Conservation (phyloP, 352 stramenopile species). For the Pythium vanterpoolii region DNA sequence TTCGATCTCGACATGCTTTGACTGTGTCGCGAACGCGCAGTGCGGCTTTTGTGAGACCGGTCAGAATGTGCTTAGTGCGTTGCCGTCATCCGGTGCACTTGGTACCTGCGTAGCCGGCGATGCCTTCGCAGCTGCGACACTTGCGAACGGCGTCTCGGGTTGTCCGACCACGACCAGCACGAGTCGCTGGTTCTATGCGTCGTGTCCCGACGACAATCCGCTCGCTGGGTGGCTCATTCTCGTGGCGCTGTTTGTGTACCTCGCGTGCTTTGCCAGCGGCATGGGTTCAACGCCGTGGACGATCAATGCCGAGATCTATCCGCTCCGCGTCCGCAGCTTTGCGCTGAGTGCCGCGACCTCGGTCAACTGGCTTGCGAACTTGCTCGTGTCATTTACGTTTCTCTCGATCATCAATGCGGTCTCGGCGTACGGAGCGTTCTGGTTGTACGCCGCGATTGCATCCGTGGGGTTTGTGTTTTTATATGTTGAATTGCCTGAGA, state of each 20-base stretch:
- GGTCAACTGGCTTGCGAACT: slow-evolving; percentile 92
- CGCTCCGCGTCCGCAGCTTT: slow-evolving; percentile 81
- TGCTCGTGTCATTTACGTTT: slow-evolving; percentile 93
- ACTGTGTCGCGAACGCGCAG: slow-evolving; percentile 53
- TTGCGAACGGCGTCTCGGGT: slow-evolving; percentile 23
- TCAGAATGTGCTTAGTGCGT: background rate
- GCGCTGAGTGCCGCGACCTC: slow-evolving; percentile 86
- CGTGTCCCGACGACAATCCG: slow-evolving; percentile 46
- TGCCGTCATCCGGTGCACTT: background rate
- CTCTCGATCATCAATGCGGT: slow-evolving; percentile 81
- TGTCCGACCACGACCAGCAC: slow-evolving; percentile 5
- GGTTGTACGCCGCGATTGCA: slow-evolving; percentile 85
- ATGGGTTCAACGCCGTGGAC: slow-evolving; percentile 92
- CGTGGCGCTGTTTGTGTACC: slow-evolving; percentile 61
- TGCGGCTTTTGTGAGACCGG: slow-evolving; percentile 50
- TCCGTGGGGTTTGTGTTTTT: slow-evolving; percentile 75
- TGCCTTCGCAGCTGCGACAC: background rate
- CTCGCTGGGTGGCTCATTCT: slow-evolving; percentile 51
- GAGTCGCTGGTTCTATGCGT: slow-evolving; percentile 38
- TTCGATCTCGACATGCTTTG: slow-evolving; percentile 51
- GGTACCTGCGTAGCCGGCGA: slow-evolving; percentile 12
- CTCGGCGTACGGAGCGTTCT: slow-evolving; percentile 80
- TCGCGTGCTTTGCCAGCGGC: slow-evolving; percentile 73
- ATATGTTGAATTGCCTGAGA: slow-evolving; percentile 87
- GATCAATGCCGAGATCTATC: slow-evolving; percentile 95